These are phyloP conservation scores for Sugiyamaella japonica DNA, from an alignment of 1,139 yeast genomes.

Conservation along the genomic window DNA sequence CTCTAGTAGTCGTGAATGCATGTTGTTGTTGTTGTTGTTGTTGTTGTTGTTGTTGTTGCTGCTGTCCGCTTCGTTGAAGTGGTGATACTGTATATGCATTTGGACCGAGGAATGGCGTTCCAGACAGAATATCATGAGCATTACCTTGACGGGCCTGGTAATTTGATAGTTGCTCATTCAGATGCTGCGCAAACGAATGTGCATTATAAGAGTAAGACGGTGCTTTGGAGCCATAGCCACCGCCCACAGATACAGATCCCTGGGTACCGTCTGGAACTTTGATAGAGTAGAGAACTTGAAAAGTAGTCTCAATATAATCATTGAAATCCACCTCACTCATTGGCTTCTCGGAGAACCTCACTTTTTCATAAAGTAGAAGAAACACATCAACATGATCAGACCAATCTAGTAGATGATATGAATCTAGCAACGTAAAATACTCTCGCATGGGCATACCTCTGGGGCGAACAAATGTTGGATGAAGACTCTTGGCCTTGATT, in stretches of 20 bases:
- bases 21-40: not conserved
- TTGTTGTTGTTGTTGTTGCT: not conserved
- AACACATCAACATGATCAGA: conserved; percentile 40
- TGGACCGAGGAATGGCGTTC: not conserved
- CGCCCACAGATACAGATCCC: not conserved
- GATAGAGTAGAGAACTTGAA: conserved; percentile 31
- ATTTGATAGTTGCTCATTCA: conserved; percentile 3
- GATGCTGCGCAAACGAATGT: conserved; percentile 5
- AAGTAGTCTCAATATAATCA: conserved; percentile 53
- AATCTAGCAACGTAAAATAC: conserved; percentile 48
- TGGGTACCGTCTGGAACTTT: conserved; percentile 19
- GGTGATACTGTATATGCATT: not conserved
- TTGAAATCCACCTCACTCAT: conserved; percentile 62
- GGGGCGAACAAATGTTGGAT: conserved; percentile 45
- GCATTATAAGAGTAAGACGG: conserved; percentile 2
- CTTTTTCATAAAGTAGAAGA: conserved; percentile 62
- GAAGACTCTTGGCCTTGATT: conserved; percentile 49
- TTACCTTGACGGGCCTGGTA: not conserved
- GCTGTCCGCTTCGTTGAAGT: not conserved
- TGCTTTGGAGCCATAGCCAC: not conserved
- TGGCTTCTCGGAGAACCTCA: conserved; percentile 65
- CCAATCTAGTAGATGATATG: conserved; percentile 30
- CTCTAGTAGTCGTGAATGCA: not conserved
- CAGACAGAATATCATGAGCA: not conserved
- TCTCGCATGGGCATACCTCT: conserved; percentile 49